Evolutionary conservation across 148 eudicot species (phyloP), one percentile per base, ranked within the genome.

Genomic region (Agrostemma githago): DNA sequence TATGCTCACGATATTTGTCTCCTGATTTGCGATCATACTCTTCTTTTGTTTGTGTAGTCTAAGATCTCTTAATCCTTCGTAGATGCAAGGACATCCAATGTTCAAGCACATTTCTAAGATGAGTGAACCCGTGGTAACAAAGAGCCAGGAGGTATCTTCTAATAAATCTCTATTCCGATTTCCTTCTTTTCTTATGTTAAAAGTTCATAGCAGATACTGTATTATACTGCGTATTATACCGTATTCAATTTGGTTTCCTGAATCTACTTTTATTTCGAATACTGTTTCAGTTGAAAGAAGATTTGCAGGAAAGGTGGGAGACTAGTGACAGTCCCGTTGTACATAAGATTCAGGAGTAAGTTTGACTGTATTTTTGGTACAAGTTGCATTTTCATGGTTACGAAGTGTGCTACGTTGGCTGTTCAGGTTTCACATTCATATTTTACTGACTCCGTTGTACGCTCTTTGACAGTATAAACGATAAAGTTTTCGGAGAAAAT

Each of bases 321-420:
- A 92, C 97, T 65, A 84, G 91, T 79, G 99, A 95, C 82, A 85
- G 87, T 86, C 97, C 96, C 8, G 89, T 92, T 68, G 94, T 95
- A 70, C 88, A 90, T 80, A 95, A 92, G 81, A 87, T 95, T 80
- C 97, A 87, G 70, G 97, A 87, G 98, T 95, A 86, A 82, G 93
- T 73, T 80, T 48, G 44, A 66, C 41, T 78, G 34, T 26, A 26
- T 1, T 0, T 26, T 26, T 26, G 34, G 1, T 26, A 26, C 34
- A 26, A 26, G 34, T 26, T 26, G 34, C 34, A 26, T 26, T 0
- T 26, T 26, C 34, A 1, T 26, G 34, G 34, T 26, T 26, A 26
- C 34, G 34, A 26, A 26, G 34, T 26, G 1, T 26, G 1, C 34
- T 0, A 26, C 34, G 71, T 80, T 48, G 44, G 62, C 41, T 78